Evolutionary conservation across 1,284 basidiomycete genomes (phyloP).

Genomic region (Fistulinella cinereoalba): DNA sequence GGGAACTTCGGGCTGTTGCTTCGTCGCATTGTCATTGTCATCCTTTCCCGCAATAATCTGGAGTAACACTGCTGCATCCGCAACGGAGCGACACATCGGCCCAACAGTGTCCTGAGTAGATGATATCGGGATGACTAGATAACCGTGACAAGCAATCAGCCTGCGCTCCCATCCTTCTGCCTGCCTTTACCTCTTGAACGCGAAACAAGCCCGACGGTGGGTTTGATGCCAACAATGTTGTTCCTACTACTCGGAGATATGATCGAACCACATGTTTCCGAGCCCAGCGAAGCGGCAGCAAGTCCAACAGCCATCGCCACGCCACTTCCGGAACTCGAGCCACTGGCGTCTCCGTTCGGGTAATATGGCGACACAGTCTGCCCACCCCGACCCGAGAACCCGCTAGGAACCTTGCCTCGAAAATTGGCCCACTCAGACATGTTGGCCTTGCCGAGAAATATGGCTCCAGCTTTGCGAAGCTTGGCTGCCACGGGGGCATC

Average conservation of each 20-base stretch:
- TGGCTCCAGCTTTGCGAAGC: slow-evolving; percentile 53
- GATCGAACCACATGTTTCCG: slow-evolving; percentile 53
- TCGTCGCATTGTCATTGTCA: slow-evolving; percentile 43
- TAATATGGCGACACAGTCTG: slow-evolving; percentile 51
- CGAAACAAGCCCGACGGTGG: slow-evolving; percentile 50
- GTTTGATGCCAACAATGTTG: slow-evolving; percentile 52
- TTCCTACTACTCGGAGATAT: slow-evolving; percentile 40
- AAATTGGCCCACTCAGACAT: slow-evolving; percentile 52
- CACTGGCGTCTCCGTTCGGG: slow-evolving; percentile 47
- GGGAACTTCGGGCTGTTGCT: slow-evolving; percentile 41
- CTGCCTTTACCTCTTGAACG: slow-evolving; percentile 41
- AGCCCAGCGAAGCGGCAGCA: slow-evolving; percentile 47
- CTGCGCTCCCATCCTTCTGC: neutral
- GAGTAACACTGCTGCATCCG: slow-evolving; percentile 45
- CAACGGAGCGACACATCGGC: slow-evolving; percentile 45
- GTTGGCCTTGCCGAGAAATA: slow-evolving; percentile 52
- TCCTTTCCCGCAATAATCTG: slow-evolving; percentile 46
- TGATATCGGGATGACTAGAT: slow-evolving; percentile 48
- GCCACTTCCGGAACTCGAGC: slow-evolving; percentile 52
- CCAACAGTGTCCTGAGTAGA: slow-evolving; percentile 51
- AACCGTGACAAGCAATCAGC: neutral
- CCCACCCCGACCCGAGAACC: slow-evolving; percentile 51
- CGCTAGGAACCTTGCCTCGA: slow-evolving; percentile 44
- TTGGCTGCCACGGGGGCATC: slow-evolving; percentile 60
- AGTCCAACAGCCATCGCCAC: slow-evolving; percentile 50